Conservation (phyloP, 176 grass and related monocot species). For the Carex pumila region DNA sequence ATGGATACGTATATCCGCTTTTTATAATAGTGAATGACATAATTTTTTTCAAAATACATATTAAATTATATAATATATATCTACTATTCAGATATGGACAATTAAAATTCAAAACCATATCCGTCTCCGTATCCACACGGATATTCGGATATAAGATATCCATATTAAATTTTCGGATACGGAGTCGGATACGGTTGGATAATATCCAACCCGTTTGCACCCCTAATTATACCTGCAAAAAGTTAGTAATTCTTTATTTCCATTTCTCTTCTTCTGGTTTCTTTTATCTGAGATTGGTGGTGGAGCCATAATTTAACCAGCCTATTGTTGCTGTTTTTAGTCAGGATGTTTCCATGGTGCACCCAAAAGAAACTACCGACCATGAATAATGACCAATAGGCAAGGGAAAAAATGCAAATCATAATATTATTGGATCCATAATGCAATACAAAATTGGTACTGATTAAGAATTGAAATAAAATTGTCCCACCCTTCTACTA, state of each 20-base stretch:
- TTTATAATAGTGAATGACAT: no score
- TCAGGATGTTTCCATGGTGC: not conserved
- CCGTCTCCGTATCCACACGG: no score
- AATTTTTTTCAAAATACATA: no score
- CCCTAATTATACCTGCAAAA: slow-evolving; percentile 3
- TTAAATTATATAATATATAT: no score
- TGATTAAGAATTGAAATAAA: slow-evolving; percentile 9
- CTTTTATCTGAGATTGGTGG: not conserved
- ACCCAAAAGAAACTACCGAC: not conserved
- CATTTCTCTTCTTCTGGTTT: not conserved
- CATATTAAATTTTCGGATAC: no score
- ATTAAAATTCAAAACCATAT: no score
- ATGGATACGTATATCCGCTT: no score
- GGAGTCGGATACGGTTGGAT: no score
- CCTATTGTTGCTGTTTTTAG: not conserved
- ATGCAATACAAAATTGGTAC: slow-evolving; percentile 17
- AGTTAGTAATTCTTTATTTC: not conserved
- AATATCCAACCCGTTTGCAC: no score
- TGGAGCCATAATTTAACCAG: not conserved
- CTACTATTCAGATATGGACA: no score
- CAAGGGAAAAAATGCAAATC: not conserved
- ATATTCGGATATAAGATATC: no score
- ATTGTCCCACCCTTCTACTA: not conserved
- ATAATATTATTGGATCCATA: slow-evolving; percentile 17
- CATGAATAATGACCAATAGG: not conserved